Base-by-base conservation (phyloP, 305 asterid genomes). In the Fraxinus xanthoxyloides region DNA sequence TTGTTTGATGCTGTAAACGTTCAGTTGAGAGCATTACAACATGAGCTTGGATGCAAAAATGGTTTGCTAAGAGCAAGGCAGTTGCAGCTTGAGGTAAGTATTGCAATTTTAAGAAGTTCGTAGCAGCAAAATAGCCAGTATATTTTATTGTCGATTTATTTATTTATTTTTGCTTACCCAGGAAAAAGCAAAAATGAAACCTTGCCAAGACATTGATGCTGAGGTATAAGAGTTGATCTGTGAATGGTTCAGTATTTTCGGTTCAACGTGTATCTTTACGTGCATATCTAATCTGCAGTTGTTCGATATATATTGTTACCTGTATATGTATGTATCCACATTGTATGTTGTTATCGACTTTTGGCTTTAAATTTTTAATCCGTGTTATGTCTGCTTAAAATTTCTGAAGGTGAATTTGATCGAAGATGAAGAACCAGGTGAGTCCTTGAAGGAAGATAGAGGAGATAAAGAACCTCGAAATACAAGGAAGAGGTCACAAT, bases 21-120 rank as follows among this genome's bases (percentile, higher is more conserved):
- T 85, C 87, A 93, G 98, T 81, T 89, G 70, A 94, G 86, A 90
- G 83, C 85, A 80, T 80, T 93, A 46, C 92, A 89, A 51, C 97
- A 93, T 79, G 95, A 90, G 85, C 92, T 94, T 77, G 94, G 90
- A 61, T 92, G 94, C 88, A 89, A 74, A 85, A 90, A 78, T 77
- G 90, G 91, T 72, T 78, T 92, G 80, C 89, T 91, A 81, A 87
- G 72, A 67, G 90, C 89, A 36, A 87, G 85, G 51, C 83, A 87
- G 12, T 63, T 82, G 76, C 89, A 87, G 78, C 82, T 77, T 40
- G 87, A 88, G 93, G 97, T 92, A 36, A 59, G 88, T 84, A 23
- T 67, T 32, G 78, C 51, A n/a, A 26, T 77, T 23, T 67, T 3
- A n/a, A 54, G 69, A 21, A 48, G n/a, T 46, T 13, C n/a, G 5